Base-by-base conservation (phyloP, 1,139 yeast species). In the Tardiomyces depauwii region DNA sequence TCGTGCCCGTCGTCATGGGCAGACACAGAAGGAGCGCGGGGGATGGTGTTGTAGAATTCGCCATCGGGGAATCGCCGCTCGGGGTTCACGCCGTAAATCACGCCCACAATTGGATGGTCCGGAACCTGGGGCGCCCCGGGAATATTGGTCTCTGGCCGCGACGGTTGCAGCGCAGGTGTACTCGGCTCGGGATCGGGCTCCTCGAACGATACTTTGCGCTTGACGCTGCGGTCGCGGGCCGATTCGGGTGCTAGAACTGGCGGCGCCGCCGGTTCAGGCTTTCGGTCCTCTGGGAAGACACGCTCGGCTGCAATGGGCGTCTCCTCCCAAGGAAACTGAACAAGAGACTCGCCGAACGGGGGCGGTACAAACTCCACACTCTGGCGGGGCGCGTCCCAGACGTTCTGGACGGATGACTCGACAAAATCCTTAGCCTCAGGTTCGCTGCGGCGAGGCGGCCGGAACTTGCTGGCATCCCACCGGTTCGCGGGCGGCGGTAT, bases 401-500 rank as follows among this genome's bases (percentile, higher is more conserved):
- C 57, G 42, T 61, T 61, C 12, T 49, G 47, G 39, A 56, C 52
- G 16, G 47, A 47, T 18, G 51, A 47, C 18, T 57, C 47, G 23
- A 49, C 45, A 42, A 72, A 57, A 10, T 47, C 45, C 1, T 58
- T 60, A 2, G 74, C 76, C 52, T 72, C 74, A 6, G 74, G 71
- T 33, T 47, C 53, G 2, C 68, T 60, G 40, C 55, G 53, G 27
- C 57, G 53, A 19, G 76, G 72, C 7, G 77, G 77, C 19, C 62
- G 65, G 42, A 62, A 65, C 40, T 50, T 51, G 1, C 68, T 58
- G 1, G 76, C 71, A 46, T 72, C 68, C 77, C 77, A 72, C 39
- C 61, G 57, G 44, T 57, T 50, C 16, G 57, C 49, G 30, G 56
- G 57, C 2, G 65, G 64, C 33, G 49, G 51, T 42, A 67, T 55